phyloP scores from a whole-genome alignment of 1,139 yeast species.

The Waltiozyma sp. region DNA sequence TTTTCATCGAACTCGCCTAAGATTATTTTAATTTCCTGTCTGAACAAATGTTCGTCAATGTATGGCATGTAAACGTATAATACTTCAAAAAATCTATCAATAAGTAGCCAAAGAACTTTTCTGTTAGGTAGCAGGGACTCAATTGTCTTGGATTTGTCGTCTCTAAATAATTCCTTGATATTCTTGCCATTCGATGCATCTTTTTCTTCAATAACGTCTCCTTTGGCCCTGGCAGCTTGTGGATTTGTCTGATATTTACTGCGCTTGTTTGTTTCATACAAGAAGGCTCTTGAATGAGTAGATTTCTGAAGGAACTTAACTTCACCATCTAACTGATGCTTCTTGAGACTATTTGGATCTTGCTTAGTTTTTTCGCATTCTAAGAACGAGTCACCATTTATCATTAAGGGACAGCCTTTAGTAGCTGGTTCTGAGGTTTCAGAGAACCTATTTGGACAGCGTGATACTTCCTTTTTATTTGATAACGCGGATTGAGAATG shows the following conservation, averaged over 20 bases:
- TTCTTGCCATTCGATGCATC: neutral
- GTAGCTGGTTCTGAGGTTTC: neutral
- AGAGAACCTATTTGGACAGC: no score
- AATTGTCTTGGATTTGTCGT: conserved; percentile 24
- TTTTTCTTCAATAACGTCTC: neutral
- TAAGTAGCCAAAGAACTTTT: conserved; percentile 25
- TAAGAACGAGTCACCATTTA: conserved; percentile 24
- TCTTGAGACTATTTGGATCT: conserved; percentile 2
- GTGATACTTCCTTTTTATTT: conserved; percentile 16
- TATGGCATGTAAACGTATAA: conserved; percentile 31
- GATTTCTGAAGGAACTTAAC: conserved; percentile 1
- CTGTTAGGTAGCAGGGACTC: conserved; percentile 29
- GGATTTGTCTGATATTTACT: neutral
- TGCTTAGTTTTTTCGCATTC: conserved; percentile 5
- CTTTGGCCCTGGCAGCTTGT: neutral
- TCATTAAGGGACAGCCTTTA: conserved; percentile 30
- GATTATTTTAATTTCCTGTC: conserved; percentile 20
- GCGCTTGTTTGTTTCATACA: neutral
- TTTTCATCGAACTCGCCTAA: conserved; percentile 16
- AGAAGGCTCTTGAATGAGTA: conserved; percentile 1
- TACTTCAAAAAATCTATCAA: conserved; percentile 29
- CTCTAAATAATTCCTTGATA: conserved; percentile 11
- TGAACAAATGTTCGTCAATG: conserved; percentile 28
- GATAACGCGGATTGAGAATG: conserved; percentile 1
- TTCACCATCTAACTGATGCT: conserved; percentile 1